Conservation (phyloP, 108 stramenopile genomes). For the Nitzschia putrida region DNA sequence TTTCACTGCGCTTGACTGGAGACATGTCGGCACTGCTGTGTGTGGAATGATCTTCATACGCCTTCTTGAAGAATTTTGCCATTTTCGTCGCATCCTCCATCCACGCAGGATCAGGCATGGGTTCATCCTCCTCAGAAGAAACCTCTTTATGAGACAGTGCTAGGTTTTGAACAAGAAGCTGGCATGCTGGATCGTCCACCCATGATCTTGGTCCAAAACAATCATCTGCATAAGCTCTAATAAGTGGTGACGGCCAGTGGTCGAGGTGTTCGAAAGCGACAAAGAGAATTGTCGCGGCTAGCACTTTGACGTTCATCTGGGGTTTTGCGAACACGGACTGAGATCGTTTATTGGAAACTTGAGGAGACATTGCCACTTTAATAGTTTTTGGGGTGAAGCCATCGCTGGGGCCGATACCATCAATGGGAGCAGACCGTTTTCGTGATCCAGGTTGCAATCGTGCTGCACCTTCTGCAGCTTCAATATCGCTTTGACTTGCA, state of each 20-base stretch:
- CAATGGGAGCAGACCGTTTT: slow-evolving; percentile 25
- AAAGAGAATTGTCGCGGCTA: slow-evolving; percentile 65
- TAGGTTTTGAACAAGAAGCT: slow-evolving; percentile 64
- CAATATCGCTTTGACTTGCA: slow-evolving; percentile 13
- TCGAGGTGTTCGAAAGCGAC: slow-evolving; percentile 56
- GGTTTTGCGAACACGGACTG: slow-evolving; percentile 11
- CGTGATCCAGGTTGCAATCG: slow-evolving; percentile 17
- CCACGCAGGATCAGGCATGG: slow-evolving; percentile 10
- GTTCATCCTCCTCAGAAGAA: slow-evolving; percentile 12
- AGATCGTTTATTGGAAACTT: slow-evolving; percentile 25
- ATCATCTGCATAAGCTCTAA: slow-evolving; percentile 71
- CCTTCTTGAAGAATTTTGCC: slow-evolving; percentile 29
- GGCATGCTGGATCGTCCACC: slow-evolving; percentile 65
- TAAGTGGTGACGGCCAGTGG: slow-evolving; percentile 70
- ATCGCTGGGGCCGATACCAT: neutral
- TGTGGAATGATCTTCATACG: neutral
- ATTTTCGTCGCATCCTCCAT: slow-evolving; percentile 40
- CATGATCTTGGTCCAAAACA: slow-evolving; percentile 71
- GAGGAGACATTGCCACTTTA: slow-evolving; percentile 28
- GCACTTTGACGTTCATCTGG: slow-evolving; percentile 30
- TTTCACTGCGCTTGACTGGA: slow-evolving; percentile 6
- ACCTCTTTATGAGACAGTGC: slow-evolving; percentile 32
- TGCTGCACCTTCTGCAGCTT: neutral
- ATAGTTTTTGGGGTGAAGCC: slow-evolving; percentile 6
- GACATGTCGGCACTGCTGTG: neutral